phyloP scores from a whole-genome alignment of 2,329 filamentous ascomycete genomes.

The Phyllosticta capitalensis region DNA sequence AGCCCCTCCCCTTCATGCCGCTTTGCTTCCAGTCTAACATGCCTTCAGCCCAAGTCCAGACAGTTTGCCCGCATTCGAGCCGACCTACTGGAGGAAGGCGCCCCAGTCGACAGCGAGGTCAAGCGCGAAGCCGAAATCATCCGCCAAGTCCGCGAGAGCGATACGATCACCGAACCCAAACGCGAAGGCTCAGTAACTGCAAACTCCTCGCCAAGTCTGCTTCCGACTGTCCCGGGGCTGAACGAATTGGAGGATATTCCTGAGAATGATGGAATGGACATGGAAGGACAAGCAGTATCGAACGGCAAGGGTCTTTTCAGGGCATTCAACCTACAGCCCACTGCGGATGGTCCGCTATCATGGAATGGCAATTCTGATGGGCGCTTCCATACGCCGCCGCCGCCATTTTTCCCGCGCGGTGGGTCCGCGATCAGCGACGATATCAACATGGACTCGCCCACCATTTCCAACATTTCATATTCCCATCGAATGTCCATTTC shows the following conservation, averaged over 20 bases:
- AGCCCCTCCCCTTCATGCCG: conserved; percentile 23
- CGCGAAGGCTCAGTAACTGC: conserved; percentile 40
- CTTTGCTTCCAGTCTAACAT: background rate
- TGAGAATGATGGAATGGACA: conserved; percentile 56
- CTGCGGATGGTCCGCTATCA: conserved; percentile 58
- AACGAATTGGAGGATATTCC: conserved; percentile 59
- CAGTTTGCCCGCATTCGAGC: conserved; percentile 89
- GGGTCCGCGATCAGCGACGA: conserved; percentile 54
- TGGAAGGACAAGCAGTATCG: conserved; percentile 20
- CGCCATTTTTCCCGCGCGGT: conserved; percentile 47
- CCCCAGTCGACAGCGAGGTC: conserved; percentile 80
- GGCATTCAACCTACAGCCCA: conserved; percentile 66
- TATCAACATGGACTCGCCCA: conserved; percentile 61
- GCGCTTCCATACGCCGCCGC: conserved; percentile 53
- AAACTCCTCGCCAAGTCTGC: conserved; percentile 58
- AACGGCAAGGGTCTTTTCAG: conserved; percentile 42
- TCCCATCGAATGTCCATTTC: conserved; percentile 18
- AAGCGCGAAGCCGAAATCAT: conserved; percentile 91
- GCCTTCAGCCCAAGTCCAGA: conserved; percentile 77
- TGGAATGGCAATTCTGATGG: conserved; percentile 78
- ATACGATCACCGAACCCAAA: background rate
- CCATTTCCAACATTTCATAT: conserved; percentile 11
- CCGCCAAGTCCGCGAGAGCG: conserved; percentile 80
- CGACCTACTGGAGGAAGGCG: conserved; percentile 76
- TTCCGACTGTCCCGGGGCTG: conserved; percentile 45